phyloP scores from a whole-genome alignment of 2,329 filamentous ascomycete species.

The Colletotrichum sp. region DNA sequence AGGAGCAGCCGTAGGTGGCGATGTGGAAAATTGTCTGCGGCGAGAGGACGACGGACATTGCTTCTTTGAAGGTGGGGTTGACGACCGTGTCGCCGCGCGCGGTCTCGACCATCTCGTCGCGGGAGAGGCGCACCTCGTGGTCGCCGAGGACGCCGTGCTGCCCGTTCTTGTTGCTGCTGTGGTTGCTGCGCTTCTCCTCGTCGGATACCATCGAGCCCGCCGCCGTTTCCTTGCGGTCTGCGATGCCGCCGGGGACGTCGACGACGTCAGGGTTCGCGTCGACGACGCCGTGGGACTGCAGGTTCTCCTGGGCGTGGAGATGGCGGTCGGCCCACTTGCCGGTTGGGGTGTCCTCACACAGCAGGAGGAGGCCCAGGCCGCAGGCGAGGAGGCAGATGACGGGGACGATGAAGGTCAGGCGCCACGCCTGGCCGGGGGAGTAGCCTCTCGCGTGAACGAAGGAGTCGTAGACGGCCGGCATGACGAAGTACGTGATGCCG shows the following conservation, averaged over 20 bases:
- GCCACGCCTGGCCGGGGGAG: slow-evolving; percentile 75
- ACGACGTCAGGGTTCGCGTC: slow-evolving; percentile 49
- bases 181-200: slow-evolving; percentile 37
- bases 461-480: slow-evolving; percentile 88
- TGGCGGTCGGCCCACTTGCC: slow-evolving; percentile 81
- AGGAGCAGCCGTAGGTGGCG: slow-evolving; percentile 66
- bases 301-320: slow-evolving; percentile 58
- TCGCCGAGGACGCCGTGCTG: slow-evolving; percentile 38
- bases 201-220: slow-evolving; percentile 29
- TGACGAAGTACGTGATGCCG: slow-evolving; percentile 91
- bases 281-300: slow-evolving; percentile 51
- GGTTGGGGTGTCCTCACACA: slow-evolving; percentile 82
- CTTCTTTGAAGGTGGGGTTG: slow-evolving; percentile 61
- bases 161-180: slow-evolving; percentile 29
- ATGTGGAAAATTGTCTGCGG: slow-evolving; percentile 61
- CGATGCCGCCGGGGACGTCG: slow-evolving; percentile 54
- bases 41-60: slow-evolving; percentile 49
- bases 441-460: slow-evolving; percentile 66
- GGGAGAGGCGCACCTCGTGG: slow-evolving; percentile 50
- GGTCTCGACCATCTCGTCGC: slow-evolving; percentile 58
- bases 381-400: slow-evolving; percentile 75
- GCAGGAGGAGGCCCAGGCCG: slow-evolving; percentile 71
- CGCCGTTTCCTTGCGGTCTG: slow-evolving; percentile 35
- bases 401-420: slow-evolving; percentile 83
- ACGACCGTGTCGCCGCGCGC: slow-evolving; percentile 56